Evolutionary conservation across 257 asterid species (phyloP), one percentile per base, ranked within the genome.

Genomic region (Catharanthus roseus): DNA sequence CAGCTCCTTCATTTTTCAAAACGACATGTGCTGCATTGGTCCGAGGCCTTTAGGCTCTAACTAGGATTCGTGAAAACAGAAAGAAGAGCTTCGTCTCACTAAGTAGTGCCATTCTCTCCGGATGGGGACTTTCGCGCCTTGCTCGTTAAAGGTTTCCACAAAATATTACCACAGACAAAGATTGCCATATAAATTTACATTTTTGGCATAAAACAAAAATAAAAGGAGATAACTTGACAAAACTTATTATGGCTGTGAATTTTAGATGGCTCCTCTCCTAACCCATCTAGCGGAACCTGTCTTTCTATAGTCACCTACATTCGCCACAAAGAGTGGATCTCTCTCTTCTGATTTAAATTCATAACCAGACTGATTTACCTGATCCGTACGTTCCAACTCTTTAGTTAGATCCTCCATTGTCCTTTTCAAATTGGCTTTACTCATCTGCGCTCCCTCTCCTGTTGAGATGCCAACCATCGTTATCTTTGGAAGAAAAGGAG

Each of bases 381-480:
- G 86, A 26, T 89, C 92, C 3, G 72, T 82, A 75, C 68, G 69
- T 74, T 93, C 98, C 67, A 91, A 81, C 76, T 93, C 95, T 69
- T 77, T 84, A 26, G 95, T 84, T 69, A 93, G 73, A 75, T 91
- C 92, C 41, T 87, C 97, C 96, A 93, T 86, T 39, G 87, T 90
- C 85, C 86, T 87, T 69, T 88, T 91, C 69, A 93, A 65, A 57
- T 85, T 76, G 67, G 85, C 84, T 79, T 89, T 87, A 86, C 74
- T 87, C 95, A 86, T 86, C 79, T 82, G 85, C 56, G 86, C 92
- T 1, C 87, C 78, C 71, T 87, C 96, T 29, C 88, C 90, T 0
- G 91, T 88, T 64, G 96, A 86, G 75, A 91, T 83, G 50, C 97
- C 98, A 21, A 91, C 95, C 97, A 93, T 89, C 0, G 98, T 93